Percentiles rank a stretch among this genome's conserved stretches.
These are phyloP conservation scores for Pseudocercospora pini-densiflorae DNA, from an alignment of 2,329 filamentous ascomycete species.

Conservation along the genomic window DNA sequence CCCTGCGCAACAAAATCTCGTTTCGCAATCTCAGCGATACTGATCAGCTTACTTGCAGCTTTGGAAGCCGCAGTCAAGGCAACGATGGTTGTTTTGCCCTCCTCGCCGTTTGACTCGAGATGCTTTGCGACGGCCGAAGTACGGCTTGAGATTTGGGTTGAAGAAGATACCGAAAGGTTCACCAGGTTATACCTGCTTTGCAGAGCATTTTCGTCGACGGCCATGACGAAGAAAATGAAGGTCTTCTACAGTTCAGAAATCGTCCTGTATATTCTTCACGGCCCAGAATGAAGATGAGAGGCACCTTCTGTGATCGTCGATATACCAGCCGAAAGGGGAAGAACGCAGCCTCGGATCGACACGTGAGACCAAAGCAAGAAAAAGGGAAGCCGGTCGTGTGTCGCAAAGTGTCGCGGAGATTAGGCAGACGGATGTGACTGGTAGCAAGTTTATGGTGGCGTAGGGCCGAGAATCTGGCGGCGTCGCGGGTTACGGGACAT, in stretches of 20 bases:
- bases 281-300: not conserved
- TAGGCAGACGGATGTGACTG: not conserved
- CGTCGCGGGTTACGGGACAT: not conserved
- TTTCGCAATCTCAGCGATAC: slow-evolving; percentile 65
- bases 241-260: too few species aligned
- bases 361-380: not conserved
- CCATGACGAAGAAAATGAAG: slow-evolving; percentile 18
- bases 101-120: slow-evolving; percentile 20
- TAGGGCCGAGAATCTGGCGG: not conserved
- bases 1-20: slow-evolving; percentile 47
- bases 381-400: slow-evolving; percentile 15
- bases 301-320: not conserved
- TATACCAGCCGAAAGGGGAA: not conserved
- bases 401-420: slow-evolving; percentile 13
- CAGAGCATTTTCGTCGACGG: slow-evolving; percentile 27
- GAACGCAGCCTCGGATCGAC: not conserved
- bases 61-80: slow-evolving; percentile 45
- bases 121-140: slow-evolving; percentile 33
- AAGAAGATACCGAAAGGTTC: slow-evolving; percentile 33
- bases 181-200: slow-evolving; percentile 30
- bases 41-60: slow-evolving; percentile 67
- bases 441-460: slow-evolving; percentile 6
- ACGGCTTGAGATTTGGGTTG: slow-evolving; percentile 39
- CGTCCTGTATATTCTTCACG: too few species aligned
- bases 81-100: slow-evolving; percentile 42